Evolutionary conservation across 441 rosid species (phyloP), one percentile per base, ranked within the genome.

Genomic region (Viola pubescens): DNA sequence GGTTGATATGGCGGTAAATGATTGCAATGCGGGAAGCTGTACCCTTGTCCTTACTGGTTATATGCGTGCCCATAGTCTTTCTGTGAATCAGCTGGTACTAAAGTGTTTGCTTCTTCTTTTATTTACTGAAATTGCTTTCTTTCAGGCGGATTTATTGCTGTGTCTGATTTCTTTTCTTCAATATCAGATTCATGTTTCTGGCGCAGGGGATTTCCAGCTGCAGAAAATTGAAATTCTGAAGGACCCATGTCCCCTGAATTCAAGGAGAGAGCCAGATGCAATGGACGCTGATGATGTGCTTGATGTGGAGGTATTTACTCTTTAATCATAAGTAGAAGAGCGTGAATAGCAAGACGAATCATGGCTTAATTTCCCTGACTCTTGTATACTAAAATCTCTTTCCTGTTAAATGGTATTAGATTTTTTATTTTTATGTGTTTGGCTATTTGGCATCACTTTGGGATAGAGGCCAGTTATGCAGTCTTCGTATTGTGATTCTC

Each of bases 31-130:
- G 5, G 91, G 78, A 65, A 84, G 75, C 52, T 79, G 89, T 62
- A 83, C 83, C 11, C 77, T 92, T 26, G 68, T 86, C 62, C 88
- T 92, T 59, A 76, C 86, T 64, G 98, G 97, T 54, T 86, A 87
- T 75, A 64, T 81, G 53, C 85, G 82, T 65, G 91, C 92, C 64
- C 86, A 54, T 55, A 66, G 78, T 62, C 82, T 94, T 42, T 89
- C 95, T n/a, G 85, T 83, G 65, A 89, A 88, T 72, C 98, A 89
- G 73, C 84, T 94, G 97, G 98, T 89, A 81, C 73, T 54, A 62
- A 43, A 26, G 6, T 16, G 42, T 42, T 38, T 19, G 13, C 9
- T 55, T 46, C 11, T 38, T 7, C n/a, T 57, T 10, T 8, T 46
- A 46, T 46, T 46, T 8, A 6, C n/a, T 5, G 9, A 46, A 9